Base-by-base conservation (phyloP, 805 yeast genomes). In the Maudiozyma serrabonitensis region DNA sequence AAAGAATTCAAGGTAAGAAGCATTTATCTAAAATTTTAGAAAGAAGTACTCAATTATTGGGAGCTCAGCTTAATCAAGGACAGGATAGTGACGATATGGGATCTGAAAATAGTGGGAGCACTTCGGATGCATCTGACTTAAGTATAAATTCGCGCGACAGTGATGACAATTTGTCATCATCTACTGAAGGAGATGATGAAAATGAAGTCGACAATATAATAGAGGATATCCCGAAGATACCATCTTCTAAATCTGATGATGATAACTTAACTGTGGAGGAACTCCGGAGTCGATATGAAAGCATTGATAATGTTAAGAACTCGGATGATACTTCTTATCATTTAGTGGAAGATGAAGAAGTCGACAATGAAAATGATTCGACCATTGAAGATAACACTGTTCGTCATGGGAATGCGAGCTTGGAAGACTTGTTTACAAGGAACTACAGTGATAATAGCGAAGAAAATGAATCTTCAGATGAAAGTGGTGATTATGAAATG, bases 21-120 rank as follows among this genome's bases (percentile, higher is more conserved):
- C 95, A 90, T 62, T 72, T 91, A 50, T 81, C 87, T 50, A 84
- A 87, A 61, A 90, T 91, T 75, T 71, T 91, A 50, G 95, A 90
- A 60, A 93, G 90, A 60, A 87, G 96, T 23, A 87, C 96, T 0
- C 90, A 87, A 61, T 75, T 91, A 35, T 72, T 91, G 28, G 96
- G 89, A 53, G 95, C 95, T 0, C 95, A 91, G 55, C 65, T 85
- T 50, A 79, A 77, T 31, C 73, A 74, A 47, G 57, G 50, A 7
- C 59, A 56, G 1, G 69, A 61, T 15, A 41, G 31, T 4, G 31
- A 21, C 8, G 32, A 41, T 23, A 18, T 13, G 5, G 43, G 25
- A 6, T 47, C 47, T 31, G 53, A 41, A 15, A 31, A 34, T 34
- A 49, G 48, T 11, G 38, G 31, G 9, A 40, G 40, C 23, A 38